These are phyloP conservation scores for Phytophthora pseudosyringae DNA, from an alignment of 352 stramenopile species.

Conservation along the genomic window DNA sequence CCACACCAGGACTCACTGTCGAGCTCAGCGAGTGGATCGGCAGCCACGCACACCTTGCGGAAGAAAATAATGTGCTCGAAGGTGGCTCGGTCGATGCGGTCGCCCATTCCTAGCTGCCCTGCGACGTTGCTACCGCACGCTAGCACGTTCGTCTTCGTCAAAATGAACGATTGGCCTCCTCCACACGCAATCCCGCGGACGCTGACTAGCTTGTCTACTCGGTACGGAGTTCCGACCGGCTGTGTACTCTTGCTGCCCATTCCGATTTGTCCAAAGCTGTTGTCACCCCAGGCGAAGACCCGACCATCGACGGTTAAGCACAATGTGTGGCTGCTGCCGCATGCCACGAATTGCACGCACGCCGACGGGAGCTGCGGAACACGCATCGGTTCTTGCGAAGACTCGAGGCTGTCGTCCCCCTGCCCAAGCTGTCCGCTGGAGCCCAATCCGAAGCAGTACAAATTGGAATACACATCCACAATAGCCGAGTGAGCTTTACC, in stretches of 20 bases:
- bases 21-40: background rate
- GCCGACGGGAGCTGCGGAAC: constrained; percentile 48
- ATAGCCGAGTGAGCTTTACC: constrained; percentile 73
- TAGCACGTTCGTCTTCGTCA: constrained; percentile 61
- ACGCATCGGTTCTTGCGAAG: constrained; percentile 60
- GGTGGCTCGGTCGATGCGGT: constrained; percentile 45
- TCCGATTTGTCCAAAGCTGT: constrained; percentile 64
- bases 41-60: constrained; percentile 24
- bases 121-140: constrained; percentile 68
- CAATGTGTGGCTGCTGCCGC: constrained; percentile 67
- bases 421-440: constrained; percentile 62
- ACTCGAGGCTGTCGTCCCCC: constrained; percentile 56
- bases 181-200: constrained; percentile 54
- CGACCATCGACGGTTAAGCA: constrained; percentile 62
- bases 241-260: constrained; percentile 42
- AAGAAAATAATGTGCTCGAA: constrained; percentile 70
- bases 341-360: constrained; percentile 59
- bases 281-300: constrained; percentile 75
- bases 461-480: constrained; percentile 76
- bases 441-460: constrained; percentile 74
- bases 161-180: constrained; percentile 66
- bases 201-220: constrained; percentile 60
- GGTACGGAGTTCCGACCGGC: constrained; percentile 40
- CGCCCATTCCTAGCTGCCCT: constrained; percentile 64
- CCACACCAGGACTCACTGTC: background rate